Percentiles rank a stretch among this genome's conserved stretches.
These are phyloP conservation scores for Collybia nuda DNA, from an alignment of 768 basidiomycete species.

Conservation along the genomic window DNA sequence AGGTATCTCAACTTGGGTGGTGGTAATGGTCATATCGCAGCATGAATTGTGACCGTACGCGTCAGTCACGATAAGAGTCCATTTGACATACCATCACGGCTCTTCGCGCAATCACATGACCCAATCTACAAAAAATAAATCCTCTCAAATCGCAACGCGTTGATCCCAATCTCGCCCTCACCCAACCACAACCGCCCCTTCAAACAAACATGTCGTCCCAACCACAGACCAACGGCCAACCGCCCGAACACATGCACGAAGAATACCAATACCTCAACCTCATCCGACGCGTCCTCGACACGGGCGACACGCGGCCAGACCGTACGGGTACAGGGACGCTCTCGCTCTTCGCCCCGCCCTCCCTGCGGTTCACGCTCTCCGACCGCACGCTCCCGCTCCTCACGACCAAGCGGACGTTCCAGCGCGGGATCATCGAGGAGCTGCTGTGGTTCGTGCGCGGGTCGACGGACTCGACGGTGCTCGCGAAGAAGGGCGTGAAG, in stretches of 20 bases:
- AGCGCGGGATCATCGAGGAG: slow-evolving; percentile 90
- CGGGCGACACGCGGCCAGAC: slow-evolving; percentile 80
- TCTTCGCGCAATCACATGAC: too few species aligned
- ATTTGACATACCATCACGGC: too few species aligned
- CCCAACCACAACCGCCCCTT: too few species aligned
- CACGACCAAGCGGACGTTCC: slow-evolving; percentile 94
- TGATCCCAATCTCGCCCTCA: too few species aligned
- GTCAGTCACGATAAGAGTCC: too few species aligned
- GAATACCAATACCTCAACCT: slow-evolving; percentile 90
- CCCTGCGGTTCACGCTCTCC: slow-evolving; percentile 85
- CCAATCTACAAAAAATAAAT: too few species aligned
- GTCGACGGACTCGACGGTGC: slow-evolving; percentile 73
- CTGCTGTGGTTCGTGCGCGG: slow-evolving; percentile 93
- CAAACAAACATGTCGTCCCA: too few species aligned
- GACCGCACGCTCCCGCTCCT: slow-evolving; percentile 79
- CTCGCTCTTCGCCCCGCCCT: slow-evolving; percentile 88
- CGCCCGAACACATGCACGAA: slow-evolving; percentile 48
- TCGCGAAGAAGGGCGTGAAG: slow-evolving; percentile 82
- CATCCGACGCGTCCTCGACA: slow-evolving; percentile 70
- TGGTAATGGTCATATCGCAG: too few species aligned
- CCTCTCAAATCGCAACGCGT: too few species aligned
- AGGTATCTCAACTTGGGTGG: too few species aligned
- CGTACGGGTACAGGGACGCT: slow-evolving; percentile 94
- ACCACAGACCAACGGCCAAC: too few species aligned
- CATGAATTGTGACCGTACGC: too few species aligned